phyloP scores from a whole-genome alignment of 345 rosid genomes.

The Moricandia arvensis region DNA sequence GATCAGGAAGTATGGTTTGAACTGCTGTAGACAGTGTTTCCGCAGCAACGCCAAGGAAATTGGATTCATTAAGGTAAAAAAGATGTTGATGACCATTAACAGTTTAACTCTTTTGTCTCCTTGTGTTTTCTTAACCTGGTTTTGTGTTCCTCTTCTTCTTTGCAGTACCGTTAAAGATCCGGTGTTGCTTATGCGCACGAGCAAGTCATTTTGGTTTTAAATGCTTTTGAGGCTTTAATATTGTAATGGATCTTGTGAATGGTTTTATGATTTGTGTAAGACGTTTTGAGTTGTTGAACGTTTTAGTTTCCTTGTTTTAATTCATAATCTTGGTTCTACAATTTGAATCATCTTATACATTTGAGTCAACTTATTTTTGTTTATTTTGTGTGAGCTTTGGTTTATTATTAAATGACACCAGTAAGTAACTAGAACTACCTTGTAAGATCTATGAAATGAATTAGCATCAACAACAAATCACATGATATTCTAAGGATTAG shows the following conservation, averaged over 20 bases:
- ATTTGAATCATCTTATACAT: not conserved
- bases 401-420: too few species aligned
- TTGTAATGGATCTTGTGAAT: slow-evolving; percentile 12
- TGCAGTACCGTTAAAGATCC: slow-evolving; percentile 30
- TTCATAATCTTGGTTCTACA: not conserved
- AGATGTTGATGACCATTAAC: not conserved
- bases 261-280: not conserved
- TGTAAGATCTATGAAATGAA: too few species aligned
- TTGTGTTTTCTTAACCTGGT: not conserved
- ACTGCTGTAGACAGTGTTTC: slow-evolving; percentile 39
- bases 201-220: not conserved
- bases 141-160: not conserved
- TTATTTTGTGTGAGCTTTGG: too few species aligned
- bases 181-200: not conserved
- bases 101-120: not conserved
- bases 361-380: too few species aligned
- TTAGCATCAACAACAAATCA: too few species aligned
- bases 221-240: not conserved
- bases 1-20: slow-evolving; percentile 45
- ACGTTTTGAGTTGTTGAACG: not conserved
- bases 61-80: slow-evolving; percentile 60
- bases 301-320: not conserved
- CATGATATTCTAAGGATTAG: too few species aligned
- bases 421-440: too few species aligned
- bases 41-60: slow-evolving; percentile 45